Evolutionary conservation across 1,284 basidiomycete genomes (phyloP), one percentile per base, ranked within the genome.

Genomic region (Omphalotus olearius): DNA sequence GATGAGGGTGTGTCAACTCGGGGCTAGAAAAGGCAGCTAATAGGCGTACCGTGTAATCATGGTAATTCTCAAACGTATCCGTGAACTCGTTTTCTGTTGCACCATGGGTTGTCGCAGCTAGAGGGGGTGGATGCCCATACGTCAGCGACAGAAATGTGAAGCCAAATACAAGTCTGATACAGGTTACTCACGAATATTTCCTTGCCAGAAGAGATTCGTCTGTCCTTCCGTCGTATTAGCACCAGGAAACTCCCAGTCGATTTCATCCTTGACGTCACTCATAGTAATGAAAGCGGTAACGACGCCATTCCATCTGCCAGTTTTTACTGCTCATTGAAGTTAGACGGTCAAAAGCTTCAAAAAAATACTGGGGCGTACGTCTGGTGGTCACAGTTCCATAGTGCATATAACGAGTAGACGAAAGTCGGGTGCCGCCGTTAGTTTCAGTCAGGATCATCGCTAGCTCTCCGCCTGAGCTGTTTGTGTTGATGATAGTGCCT

Each of bases 251-350:
- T 93, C 90, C 86, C 86, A 92, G 60, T 92, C 90, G 46, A 93
- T 90, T 66, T 92, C 91, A 64, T 92, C 88, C 64, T 88, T 89
- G 62, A 90, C 78, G 59, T 86, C 80, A 51, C 83, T 87, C 91
- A 92, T 92, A 4, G 85, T 86, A 63, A 93, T 91, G 64, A 90
- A 90, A 1, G 90, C 88, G 0, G 86, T 85, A 44, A 93, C 83
- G 20, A 93, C 82, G 35, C 90, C 89, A 26, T 65, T 71, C 83
- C 85, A 91, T 47, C 77, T 75, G 46, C 83, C 77, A 1, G 83
- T 82, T 37, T 54, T 47, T 20, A 55, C 56, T 49, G 45, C 5
- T 23, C 3, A 40, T n/a, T n/a, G 13, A 25, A 35, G 39, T 33
- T 28, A 45, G 41, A 10, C 26, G 9, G 2, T 25, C 30, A 36